Percentiles rank a stretch among this genome's conserved stretches.
Conservation (phyloP, 139 green algal species). For the Closterium sp. region DNA sequence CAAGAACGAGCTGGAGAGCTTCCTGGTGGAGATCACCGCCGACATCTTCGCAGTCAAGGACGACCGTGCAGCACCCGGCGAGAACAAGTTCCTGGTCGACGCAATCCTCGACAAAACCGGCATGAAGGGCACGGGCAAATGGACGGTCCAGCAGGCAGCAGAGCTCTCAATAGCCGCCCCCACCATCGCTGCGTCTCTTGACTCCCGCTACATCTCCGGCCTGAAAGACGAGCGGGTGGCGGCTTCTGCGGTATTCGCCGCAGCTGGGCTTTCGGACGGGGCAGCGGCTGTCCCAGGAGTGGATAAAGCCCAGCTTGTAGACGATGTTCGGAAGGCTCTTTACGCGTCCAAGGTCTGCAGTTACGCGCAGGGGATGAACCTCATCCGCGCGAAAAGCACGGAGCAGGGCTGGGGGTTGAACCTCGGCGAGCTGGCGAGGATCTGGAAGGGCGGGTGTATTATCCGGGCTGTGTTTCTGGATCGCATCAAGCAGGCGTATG, state of each 20-base stretch:
- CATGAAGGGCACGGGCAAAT: slow-evolving; percentile 98
- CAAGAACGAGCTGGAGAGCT: slow-evolving; percentile 77
- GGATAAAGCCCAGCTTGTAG: slow-evolving; percentile 87
- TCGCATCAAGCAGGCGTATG: slow-evolving; percentile 88
- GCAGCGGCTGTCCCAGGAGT: slow-evolving; percentile 47
- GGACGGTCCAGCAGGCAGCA: slow-evolving; percentile 98
- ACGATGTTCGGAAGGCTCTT: slow-evolving; percentile 69
- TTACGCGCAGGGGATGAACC: slow-evolving; percentile 98
- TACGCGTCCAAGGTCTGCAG: slow-evolving; percentile 80
- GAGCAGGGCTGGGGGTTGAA: slow-evolving; percentile 90
- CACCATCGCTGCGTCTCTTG: slow-evolving; percentile 92
- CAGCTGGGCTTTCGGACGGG: neutral
- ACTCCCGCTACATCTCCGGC: slow-evolving; percentile 69
- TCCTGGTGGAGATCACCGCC: slow-evolving; percentile 94
- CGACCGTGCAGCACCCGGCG: slow-evolving; percentile 49
- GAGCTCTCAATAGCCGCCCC: slow-evolving; percentile 90
- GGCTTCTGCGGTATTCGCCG: slow-evolving; percentile 52
- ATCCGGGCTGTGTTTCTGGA: slow-evolving; percentile 96
- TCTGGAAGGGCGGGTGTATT: slow-evolving; percentile 99
- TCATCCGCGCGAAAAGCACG: slow-evolving; percentile 92
- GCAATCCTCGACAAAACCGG: slow-evolving; percentile 98
- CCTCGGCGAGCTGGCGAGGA: slow-evolving; percentile 86
- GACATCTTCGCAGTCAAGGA: slow-evolving; percentile 64
- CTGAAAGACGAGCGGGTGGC: slow-evolving; percentile 89
- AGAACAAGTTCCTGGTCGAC: slow-evolving; percentile 81